Evolutionary conservation across 1,284 basidiomycete species (phyloP), one percentile per base, ranked within the genome.

Genomic region (Papiliotrema laurentii): DNA sequence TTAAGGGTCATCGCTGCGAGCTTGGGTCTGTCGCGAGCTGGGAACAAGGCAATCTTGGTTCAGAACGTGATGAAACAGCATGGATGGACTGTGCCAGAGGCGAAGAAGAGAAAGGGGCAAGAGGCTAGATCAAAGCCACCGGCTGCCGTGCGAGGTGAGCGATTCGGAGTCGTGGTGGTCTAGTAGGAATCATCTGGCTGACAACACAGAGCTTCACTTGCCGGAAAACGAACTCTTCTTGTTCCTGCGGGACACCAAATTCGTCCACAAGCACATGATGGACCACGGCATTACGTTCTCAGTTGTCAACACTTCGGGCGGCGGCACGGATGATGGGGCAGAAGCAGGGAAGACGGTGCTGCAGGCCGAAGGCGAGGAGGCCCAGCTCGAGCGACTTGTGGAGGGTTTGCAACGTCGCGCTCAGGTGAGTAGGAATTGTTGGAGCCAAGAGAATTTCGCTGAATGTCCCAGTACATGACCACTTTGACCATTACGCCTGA

Each of bases 161-260:
- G 13, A 24, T 10, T 19, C 24, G 39, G 37, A 38, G 43, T 45
- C 25, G 11, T 37, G 31, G 25, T 36, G 9, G 14, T 21, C 25
- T 31, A 16, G 14, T 33, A n/a, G n/a, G n/a, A 18, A 19, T 18
- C n/a, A 7, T 22, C 42, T 21, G 24, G 6, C 5, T 9, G 14
- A 7, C 35, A 28, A 48, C 18, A n/a, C 21, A 59, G 57, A 51
- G 7, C 51, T 54, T 36, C 50, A 56, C 19, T 39, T 59, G n/a
- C 50, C 52, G 5, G 42, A 54, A 6, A 43, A 55, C 13, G 52
- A 56, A 38, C 37, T 59, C 13, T 59, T 52, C 48, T 38, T 59
- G 2, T 50, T 59, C 42, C 31, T 59, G 19, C 44, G 50, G 28
- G 47, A 59, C 19, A 45, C 49, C 6, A 42, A 49, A 19, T 22